Base-by-base conservation (phyloP, 768 basidiomycete genomes). In the Crucibulum laeve region DNA sequence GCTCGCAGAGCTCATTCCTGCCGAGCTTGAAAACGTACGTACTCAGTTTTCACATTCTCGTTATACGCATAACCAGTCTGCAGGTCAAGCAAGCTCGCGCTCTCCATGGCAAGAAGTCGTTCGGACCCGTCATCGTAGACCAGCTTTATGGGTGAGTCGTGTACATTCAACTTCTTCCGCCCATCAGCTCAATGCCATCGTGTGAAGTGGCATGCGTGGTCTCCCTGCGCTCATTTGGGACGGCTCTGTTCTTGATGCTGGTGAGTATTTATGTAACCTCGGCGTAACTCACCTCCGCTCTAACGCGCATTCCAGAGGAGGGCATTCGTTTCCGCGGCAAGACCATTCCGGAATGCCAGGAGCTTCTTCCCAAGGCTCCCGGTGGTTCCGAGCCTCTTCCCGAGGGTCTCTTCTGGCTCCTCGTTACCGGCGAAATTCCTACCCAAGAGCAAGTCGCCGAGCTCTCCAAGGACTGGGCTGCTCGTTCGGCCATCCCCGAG, bases 261-360 rank as follows among this genome's bases (percentile, higher is more conserved):
- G 89, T 86, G 42, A 45, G 79, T 64, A 25, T 34, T 38, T 24
- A 34, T 47, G 28, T 28, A 6, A 39, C 10, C 18, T 25, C 28
- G 11, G 18, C 24, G 24, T 40, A 25, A 23, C 22, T 24, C 36
- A 14, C 44, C 38, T 37, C n/a, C 33, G 49, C 42, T 46, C 45
- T 49, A 23, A 40, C 43, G 7, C 13, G 34, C 25, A 18, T 39
- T 49, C 5, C 53, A 88, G 89, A 94, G 60, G 93, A 96, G 74
- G 95, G 95, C 45, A 98, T 97, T 59, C 91, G 95, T 53, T 98
- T 98, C 84, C 89, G 94, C 62, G 94, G 92, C 47, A 90, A 89
- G 68, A 91, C 91, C 44, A 95, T 95, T 58, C 88, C 90, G 32
- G 93, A 96, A 60, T 83, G 84, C 61, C 84, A 91, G 67, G 74